These are phyloP conservation scores for Backusella westeae DNA, from an alignment of 192 early-diverging fungal genomes.

Conservation along the genomic window DNA sequence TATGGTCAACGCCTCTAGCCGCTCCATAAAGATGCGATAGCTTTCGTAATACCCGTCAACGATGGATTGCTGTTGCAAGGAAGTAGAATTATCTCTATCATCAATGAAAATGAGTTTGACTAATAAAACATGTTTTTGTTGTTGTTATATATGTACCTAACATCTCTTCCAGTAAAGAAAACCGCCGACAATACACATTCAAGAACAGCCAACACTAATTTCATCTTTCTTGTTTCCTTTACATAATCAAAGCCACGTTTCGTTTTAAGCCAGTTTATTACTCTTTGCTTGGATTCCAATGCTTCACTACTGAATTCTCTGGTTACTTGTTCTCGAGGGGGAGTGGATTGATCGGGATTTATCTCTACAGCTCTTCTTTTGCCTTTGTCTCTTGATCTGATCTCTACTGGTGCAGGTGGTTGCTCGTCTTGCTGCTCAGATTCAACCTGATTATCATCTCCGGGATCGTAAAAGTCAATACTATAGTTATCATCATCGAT, in stretches of 20 bases:
- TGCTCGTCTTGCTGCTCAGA: not conserved
- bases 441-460: not conserved
- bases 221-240: not conserved
- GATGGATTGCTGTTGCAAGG: not conserved
- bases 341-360: not conserved
- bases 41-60: not conserved
- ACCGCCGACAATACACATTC: not conserved
- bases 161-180: not conserved
- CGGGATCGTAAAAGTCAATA: not conserved
- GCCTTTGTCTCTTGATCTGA: not conserved
- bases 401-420: not conserved
- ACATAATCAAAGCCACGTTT: not conserved
- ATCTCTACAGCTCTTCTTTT: not conserved
- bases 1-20: not conserved
- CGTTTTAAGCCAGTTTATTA: not conserved
- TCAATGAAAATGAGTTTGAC: too few species aligned
- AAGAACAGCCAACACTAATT: not conserved
- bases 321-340: too few species aligned
- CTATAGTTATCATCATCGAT: not conserved
- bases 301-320: not conserved
- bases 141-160: not conserved
- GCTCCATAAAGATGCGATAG: not conserved
- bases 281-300: not conserved
- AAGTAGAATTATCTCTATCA: not conserved
- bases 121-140: too few species aligned